Percentiles rank a stretch among this genome's conserved stretches.
phyloP scores from a whole-genome alignment of 345 rosid species.

The Ceriops zippeliana region DNA sequence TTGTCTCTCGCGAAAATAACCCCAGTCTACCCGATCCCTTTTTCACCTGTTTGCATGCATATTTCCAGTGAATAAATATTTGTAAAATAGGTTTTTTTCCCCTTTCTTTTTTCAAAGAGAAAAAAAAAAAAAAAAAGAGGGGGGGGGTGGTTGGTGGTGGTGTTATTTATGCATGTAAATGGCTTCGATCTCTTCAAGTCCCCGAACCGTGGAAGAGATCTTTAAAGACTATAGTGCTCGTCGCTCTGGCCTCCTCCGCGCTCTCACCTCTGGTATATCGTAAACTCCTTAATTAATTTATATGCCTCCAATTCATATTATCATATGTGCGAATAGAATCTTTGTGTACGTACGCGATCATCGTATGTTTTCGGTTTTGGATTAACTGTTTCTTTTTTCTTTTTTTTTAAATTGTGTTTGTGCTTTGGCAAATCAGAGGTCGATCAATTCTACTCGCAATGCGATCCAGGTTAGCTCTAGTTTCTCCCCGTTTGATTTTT shows the following conservation, averaged over 20 bases:
- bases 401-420: not conserved
- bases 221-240: slow-evolving; percentile 78
- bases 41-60: not conserved
- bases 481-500: slow-evolving; percentile 7
- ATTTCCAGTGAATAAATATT: not conserved
- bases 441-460: slow-evolving; percentile 76
- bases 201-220: slow-evolving; percentile 96
- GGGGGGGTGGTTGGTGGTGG: too few species aligned
- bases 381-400: not conserved
- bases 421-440: slow-evolving; percentile 53
- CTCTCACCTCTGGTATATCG: slow-evolving; percentile 67
- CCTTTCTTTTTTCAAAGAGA: not conserved
- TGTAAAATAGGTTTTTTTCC: not conserved
- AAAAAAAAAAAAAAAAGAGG: too few species aligned
- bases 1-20: not conserved
- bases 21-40: not conserved
- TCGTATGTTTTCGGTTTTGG: not conserved
- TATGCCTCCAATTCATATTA: not conserved
- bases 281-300: not conserved
- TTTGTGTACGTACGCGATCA: not conserved
- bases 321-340: not conserved
- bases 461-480: slow-evolving; percentile 86
- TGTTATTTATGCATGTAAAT: slow-evolving; percentile 17
- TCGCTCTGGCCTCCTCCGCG: slow-evolving; percentile 80
- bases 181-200: slow-evolving; percentile 47